A percentile compares a stretch with the other conserved stretches of the same genome.
Evolutionary conservation across 2,329 filamentous ascomycete genomes (phyloP).

Genomic region (Volutella citrinella): DNA sequence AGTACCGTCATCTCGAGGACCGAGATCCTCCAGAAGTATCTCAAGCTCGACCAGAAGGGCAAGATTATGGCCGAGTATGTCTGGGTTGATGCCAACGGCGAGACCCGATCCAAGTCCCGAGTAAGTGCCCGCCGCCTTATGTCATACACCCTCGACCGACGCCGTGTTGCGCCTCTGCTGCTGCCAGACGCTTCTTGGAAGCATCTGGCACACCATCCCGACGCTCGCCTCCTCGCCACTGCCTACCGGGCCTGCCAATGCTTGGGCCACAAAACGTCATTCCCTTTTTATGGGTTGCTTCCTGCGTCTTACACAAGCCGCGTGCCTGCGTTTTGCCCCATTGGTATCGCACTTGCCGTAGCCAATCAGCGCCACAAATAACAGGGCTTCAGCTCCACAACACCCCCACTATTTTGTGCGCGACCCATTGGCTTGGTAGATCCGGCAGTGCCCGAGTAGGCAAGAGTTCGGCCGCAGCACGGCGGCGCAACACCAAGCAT

Average conservation of each 20-base stretch:
- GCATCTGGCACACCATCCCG: too few species aligned
- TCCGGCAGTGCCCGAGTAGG: slow-evolving; percentile 10
- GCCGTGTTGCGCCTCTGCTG: slow-evolving; percentile 6
- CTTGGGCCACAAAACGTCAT: too few species aligned
- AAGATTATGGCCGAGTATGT: slow-evolving; percentile 91
- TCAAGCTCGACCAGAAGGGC: slow-evolving; percentile 86
- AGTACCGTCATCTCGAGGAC: slow-evolving; percentile 19
- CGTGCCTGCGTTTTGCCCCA: too few species aligned
- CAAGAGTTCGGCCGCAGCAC: too few species aligned
- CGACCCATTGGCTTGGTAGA: slow-evolving; percentile 8
- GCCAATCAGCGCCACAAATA: slow-evolving; percentile 12
- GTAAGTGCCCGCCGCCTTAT: slow-evolving; percentile 54
- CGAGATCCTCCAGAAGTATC: slow-evolving; percentile 75
- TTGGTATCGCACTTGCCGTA: slow-evolving; percentile 9
- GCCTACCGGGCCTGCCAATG: too few species aligned
- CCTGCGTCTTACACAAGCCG: too few species aligned
- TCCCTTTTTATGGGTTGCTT: too few species aligned
- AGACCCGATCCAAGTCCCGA: slow-evolving; percentile 91
- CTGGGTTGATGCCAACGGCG: slow-evolving; percentile 85
- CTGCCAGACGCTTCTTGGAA: too few species aligned
- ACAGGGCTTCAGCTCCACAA: slow-evolving; percentile 3
- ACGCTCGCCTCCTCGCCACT: too few species aligned
- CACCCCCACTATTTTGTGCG: slow-evolving; percentile 7
- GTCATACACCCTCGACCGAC: slow-evolving; percentile 5
- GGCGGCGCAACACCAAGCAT: slow-evolving; percentile 1